Evolutionary conservation across 1,284 basidiomycete genomes (phyloP), one percentile per base, ranked within the genome.

Genomic region (Garcileccinum viscosum): DNA sequence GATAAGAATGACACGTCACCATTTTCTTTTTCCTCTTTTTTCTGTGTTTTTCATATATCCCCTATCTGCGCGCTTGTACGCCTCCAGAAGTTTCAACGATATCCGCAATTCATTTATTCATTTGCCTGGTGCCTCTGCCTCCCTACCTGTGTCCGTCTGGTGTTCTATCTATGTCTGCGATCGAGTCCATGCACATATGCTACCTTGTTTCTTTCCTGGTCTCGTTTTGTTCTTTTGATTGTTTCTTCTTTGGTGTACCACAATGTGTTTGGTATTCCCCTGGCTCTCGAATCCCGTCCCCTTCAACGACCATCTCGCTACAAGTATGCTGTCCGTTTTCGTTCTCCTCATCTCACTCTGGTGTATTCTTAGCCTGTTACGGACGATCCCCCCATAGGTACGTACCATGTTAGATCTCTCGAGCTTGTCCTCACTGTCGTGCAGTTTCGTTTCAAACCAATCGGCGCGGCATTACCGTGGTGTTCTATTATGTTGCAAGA

Each of bases 161-260:
- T 0, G 50, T 58, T 33, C 30, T n/a, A n/a, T 58, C 22, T 38
- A n/a, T 44, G 30, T 11, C 30, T 30, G 8, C 27, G n/a, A 53
- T 65, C 38, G 53, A 60, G 27, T 67, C 9, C 27, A 61, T 37
- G 58, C 59, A 12, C 42, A 35, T 65, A 64, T 72, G 65, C 50
- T 56, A 27, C 9, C 15, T 24, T 38, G 17, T 65, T 71, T 59
- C 60, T 69, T 60, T 63, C 42, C 27, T 56, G 17, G 27, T 60
- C 65, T 76, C 38, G 70, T 47, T 65, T 63, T 77, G 70, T 74
- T 50, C 33, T 60, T 59, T n/a, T 7, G 22, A 19, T 58, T 33
- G 11, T 32, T 30, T 15, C 33, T 59, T 53, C 22, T 33, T 59
- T 33, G 32, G 58, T 59, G 58, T 59, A 59, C 58, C n/a, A 32